phyloP scores from a whole-genome alignment of 805 yeast genomes.

The Kluyveromyces nonfermentans region DNA sequence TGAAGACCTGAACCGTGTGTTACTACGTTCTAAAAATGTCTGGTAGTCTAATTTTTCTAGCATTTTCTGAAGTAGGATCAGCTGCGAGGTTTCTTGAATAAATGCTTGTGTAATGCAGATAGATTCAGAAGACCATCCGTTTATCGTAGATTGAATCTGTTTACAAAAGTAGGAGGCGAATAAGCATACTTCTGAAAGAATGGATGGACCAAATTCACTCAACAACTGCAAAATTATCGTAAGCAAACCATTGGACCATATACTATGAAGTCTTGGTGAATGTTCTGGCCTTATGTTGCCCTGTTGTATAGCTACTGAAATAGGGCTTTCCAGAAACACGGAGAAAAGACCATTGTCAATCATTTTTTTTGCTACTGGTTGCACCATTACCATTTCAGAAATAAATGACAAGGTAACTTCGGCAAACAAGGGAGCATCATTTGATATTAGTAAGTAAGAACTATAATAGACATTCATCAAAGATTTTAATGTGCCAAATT shows the following conservation, averaged over 20 bases:
- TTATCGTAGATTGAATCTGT: conserved; percentile 56
- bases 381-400: conserved; percentile 55
- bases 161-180: conserved; percentile 53
- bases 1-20: conserved; percentile 7
- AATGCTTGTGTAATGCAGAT: conserved; percentile 38
- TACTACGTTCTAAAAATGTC: conserved; percentile 32
- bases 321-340: conserved; percentile 63
- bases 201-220: conserved; percentile 51
- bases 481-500: conserved; percentile 51
- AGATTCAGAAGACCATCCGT: conserved; percentile 50
- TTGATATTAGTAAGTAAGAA: conserved; percentile 50
- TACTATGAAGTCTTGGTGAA: conserved; percentile 50
- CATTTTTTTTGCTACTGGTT: conserved; percentile 56
- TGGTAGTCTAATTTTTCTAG: conserved; percentile 45
- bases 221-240: conserved; percentile 55
- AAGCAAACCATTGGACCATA: conserved; percentile 83
- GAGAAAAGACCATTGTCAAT: conserved; percentile 56
- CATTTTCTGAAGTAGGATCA: conserved; percentile 53
- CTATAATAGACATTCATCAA: conserved; percentile 58
- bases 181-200: conserved; percentile 54
- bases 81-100: conserved; percentile 59
- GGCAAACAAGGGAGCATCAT: conserved; percentile 61
- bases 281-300: conserved; percentile 50
- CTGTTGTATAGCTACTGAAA: conserved; percentile 54
- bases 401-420: conserved; percentile 61